phyloP scores from a whole-genome alignment of 1,139 yeast species.

The Hansenula lynferdii region DNA sequence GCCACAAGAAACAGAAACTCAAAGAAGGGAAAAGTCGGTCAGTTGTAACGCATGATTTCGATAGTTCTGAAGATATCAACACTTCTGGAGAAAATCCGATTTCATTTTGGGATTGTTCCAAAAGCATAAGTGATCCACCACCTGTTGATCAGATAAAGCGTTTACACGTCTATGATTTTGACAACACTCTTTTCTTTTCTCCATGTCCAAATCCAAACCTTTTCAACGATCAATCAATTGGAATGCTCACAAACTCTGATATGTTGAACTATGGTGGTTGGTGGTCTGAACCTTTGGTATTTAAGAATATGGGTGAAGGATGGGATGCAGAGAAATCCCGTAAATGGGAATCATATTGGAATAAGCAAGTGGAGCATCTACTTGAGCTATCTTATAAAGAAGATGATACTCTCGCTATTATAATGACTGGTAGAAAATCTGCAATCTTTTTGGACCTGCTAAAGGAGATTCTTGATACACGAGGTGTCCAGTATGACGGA shows the following conservation, averaged over 20 bases:
- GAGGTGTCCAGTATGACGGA: conserved; percentile 31
- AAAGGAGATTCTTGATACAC: conserved; percentile 23
- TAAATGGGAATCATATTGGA: conserved; percentile 36
- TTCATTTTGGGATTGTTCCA: conserved; percentile 15
- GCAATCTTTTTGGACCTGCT: conserved; percentile 25
- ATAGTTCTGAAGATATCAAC: background rate
- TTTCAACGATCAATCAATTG: conserved; percentile 26
- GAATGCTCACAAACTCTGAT: conserved; percentile 23
- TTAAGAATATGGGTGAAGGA: conserved; percentile 30
- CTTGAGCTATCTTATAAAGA: conserved; percentile 29
- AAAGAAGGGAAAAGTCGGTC: background rate
- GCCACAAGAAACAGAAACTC: background rate
- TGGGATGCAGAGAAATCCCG: conserved; percentile 24
- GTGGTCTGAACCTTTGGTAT: conserved; percentile 37
- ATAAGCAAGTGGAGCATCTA: conserved; percentile 31
- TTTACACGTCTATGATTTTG: conserved; percentile 43
- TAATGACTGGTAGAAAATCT: conserved; percentile 38
- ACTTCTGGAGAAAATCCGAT: conserved; percentile 8
- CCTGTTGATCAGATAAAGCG: conserved; percentile 16
- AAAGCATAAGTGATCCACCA: conserved; percentile 4
- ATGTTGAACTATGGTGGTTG: conserved; percentile 36
- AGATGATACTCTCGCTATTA: conserved; percentile 29
- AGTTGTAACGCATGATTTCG: background rate
- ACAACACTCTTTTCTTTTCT: conserved; percentile 39
- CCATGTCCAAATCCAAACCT: conserved; percentile 38